Base-by-base conservation (phyloP, 2,329 filamentous ascomycete genomes). In the Ophioceras dolichostomum region DNA sequence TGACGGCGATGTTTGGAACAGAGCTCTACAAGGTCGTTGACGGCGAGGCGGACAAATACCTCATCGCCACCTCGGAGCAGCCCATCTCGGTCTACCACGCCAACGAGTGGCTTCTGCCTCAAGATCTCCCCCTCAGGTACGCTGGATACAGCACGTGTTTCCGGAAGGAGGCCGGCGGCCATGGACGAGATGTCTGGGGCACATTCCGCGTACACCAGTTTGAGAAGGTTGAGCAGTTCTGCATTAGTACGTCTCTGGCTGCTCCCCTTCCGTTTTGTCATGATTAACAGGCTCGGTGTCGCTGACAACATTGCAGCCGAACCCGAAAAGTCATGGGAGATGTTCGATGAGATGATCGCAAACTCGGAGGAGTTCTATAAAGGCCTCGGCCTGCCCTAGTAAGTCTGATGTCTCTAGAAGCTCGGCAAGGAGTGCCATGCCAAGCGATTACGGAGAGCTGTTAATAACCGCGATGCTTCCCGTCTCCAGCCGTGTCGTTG, bases 171-270 rank as follows among this genome's bases (percentile, higher is more conserved):
- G 91, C 91, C 29, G 91, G 91, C 38, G 79, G 84, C 16, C 89
- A 91, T 54, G 82, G 55, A 30, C 56, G 87, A 17, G 46, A 98
- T 57, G 89, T 89, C 2, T 98, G 91, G 91, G 91, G 91, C 39
- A 86, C 96, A 43, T 98, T 95, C 73, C 81, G 91, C 46, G 88
- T 96, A 20, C 91, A 98, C 59, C 89, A 98, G 59, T 98, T 96
- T 53, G 89, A 96, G 32, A 52, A 53, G 41, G 47, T 66, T 10
- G 63, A 66, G 49, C 62, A 66, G 46, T 65, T 66, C 41, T 53
- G 59, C 38, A 49, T 61, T 55, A 76, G 54, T 28, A 53, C 50
- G 37, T 38, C 18, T 17, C 3, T n/a, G n/a, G n/a, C n/a, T n/a
- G n/a, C n/a, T n/a, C n/a, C 19, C 19, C 4, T 14, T n/a, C 4